phyloP scores from a whole-genome alignment of 345 rosid genomes.

The Firmiana major region DNA sequence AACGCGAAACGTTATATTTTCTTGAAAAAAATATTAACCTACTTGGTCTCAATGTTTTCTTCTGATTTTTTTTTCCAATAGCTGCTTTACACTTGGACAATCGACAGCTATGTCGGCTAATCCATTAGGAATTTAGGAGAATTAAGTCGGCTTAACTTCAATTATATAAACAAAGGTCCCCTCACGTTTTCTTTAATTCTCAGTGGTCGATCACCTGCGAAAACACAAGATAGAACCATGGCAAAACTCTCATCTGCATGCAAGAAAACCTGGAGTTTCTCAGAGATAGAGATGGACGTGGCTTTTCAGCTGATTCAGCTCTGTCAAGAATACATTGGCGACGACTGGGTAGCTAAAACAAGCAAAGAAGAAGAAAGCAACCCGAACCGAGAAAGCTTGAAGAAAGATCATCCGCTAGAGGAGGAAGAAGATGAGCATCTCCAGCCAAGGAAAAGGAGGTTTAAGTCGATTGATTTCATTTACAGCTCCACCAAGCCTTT shows the following conservation, averaged over 20 bases:
- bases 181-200: too few relatives aligned
- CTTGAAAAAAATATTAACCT: too few relatives aligned
- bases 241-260: background rate
- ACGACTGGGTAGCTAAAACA: background rate
- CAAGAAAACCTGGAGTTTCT: background rate
- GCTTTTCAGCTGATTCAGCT: slow-evolving; percentile 3
- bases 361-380: background rate
- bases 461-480: background rate
- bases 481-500: slow-evolving; percentile 10
- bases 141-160: background rate
- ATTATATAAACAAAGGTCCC: background rate
- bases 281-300: slow-evolving; percentile 2
- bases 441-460: background rate
- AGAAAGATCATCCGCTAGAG: background rate
- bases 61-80: too few relatives aligned
- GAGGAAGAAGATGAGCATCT: background rate
- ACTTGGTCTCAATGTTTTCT: too few relatives aligned
- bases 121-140: background rate
- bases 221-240: background rate
- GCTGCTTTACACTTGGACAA: too few relatives aligned
- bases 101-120: background rate
- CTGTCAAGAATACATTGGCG: background rate
- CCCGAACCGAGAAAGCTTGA: background rate
- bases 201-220: too few relatives aligned
- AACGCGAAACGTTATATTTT: too few relatives aligned